These are phyloP conservation scores for Saccharomyces hybrid DNA, from an alignment of 1,139 yeast species.

Conservation along the genomic window DNA sequence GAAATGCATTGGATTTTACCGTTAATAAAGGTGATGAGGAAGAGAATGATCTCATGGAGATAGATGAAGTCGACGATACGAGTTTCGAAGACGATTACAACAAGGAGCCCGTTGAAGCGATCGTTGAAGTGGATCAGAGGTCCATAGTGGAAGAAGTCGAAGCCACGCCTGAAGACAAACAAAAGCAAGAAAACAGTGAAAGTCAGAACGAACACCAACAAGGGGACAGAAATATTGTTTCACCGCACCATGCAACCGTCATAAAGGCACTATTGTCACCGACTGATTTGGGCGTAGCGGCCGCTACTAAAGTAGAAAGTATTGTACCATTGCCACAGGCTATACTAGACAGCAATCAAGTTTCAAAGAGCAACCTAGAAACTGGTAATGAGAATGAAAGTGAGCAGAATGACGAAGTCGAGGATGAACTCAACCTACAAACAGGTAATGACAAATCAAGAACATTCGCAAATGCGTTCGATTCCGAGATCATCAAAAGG, in stretches of 20 bases:
- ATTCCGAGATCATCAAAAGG: background rate
- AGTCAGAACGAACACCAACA: background rate
- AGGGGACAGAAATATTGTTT: background rate
- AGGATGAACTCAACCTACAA: background rate
- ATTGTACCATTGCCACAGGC: background rate
- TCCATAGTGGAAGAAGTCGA: background rate
- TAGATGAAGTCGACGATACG: conserved; percentile 6
- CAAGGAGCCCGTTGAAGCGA: background rate
- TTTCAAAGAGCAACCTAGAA: background rate
- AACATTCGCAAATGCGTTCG: background rate
- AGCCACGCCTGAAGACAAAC: background rate
- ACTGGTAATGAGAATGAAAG: background rate
- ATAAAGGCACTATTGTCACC: conserved; percentile 22
- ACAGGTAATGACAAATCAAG: background rate
- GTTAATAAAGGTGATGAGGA: conserved; percentile 12
- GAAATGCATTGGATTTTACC: conserved; percentile 9
- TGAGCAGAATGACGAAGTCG: background rate
- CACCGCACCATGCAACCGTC: conserved; percentile 5
- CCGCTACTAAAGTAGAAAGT: conserved; percentile 13
- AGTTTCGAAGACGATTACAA: conserved; percentile 1
- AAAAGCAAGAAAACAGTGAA: background rate
- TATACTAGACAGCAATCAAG: background rate
- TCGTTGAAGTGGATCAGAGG: background rate
- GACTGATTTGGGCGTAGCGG: conserved; percentile 23
- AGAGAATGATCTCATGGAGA: conserved; percentile 4